Evolutionary conservation across 1,284 basidiomycete genomes (phyloP).

Genomic region (Cutaneotrichosporon mucoides): DNA sequence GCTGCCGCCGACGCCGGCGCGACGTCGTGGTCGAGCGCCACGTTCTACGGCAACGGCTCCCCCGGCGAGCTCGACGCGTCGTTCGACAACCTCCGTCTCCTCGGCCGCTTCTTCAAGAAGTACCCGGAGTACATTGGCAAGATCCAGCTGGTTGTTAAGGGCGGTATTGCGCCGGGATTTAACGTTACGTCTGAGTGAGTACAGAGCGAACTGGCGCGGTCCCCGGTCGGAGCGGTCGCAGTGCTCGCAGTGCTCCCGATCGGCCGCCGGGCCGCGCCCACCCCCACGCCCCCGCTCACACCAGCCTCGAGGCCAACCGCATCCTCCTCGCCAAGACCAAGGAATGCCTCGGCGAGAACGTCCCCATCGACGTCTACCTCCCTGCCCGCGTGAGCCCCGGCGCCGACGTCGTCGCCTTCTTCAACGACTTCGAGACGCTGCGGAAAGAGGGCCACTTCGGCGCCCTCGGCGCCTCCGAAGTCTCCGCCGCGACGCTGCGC

Average conservation of each 20-base stretch:
- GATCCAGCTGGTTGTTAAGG: slow-evolving; percentile 56
- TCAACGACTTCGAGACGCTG: slow-evolving; percentile 18
- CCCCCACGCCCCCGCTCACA: not conserved
- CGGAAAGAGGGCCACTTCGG: slow-evolving; percentile 34
- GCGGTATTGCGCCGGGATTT: slow-evolving; percentile 42
- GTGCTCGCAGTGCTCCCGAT: too few species aligned
- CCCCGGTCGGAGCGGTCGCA: too few species aligned
- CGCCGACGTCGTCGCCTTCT: slow-evolving; percentile 8
- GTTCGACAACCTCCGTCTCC: slow-evolving; percentile 42
- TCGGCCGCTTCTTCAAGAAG: slow-evolving; percentile 44
- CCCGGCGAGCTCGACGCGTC: slow-evolving; percentile 10
- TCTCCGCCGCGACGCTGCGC: slow-evolving; percentile 13
- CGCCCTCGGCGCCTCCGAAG: slow-evolving; percentile 35
- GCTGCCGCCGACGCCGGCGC: slow-evolving; percentile 57
- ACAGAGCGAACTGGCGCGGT: too few species aligned
- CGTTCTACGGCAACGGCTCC: slow-evolving; percentile 41
- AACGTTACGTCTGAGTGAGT: slow-evolving; percentile 18
- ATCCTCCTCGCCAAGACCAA: slow-evolving; percentile 50
- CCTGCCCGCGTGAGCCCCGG: slow-evolving; percentile 16
- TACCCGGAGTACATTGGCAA: slow-evolving; percentile 58
- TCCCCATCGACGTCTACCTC: slow-evolving; percentile 53
- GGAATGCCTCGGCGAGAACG: slow-evolving; percentile 49
- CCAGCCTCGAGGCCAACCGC: slow-evolving; percentile 50
- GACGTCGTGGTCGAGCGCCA: slow-evolving; percentile 50
- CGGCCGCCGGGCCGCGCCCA: too few species aligned